These are phyloP conservation scores for Ilex paraguariensis DNA, from an alignment of 305 asterid genomes.

Conservation along the genomic window DNA sequence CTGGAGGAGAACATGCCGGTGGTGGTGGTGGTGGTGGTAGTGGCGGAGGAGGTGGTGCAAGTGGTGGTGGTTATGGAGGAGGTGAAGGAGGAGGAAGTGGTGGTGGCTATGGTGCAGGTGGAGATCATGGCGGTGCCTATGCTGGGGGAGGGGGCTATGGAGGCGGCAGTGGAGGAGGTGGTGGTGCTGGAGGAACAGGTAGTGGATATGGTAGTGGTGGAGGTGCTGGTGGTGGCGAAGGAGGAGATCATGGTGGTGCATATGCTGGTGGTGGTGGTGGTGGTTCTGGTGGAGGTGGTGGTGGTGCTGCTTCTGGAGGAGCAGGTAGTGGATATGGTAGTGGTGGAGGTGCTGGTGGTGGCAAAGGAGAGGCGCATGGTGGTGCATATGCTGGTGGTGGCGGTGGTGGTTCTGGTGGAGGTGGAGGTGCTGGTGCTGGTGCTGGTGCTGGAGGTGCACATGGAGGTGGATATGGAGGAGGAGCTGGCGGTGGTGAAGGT, in stretches of 20 bases:
- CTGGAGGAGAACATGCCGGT: not conserved
- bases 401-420: slow-evolving; percentile 18
- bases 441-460: slow-evolving; percentile 19
- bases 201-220: slow-evolving; percentile 3
- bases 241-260: not conserved
- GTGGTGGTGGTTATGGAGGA: slow-evolving; percentile 24
- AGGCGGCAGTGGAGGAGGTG: slow-evolving; percentile 12
- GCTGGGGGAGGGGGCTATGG: slow-evolving; percentile 13
- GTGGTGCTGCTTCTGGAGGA: not conserved
- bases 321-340: slow-evolving; percentile 10
- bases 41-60: slow-evolving; percentile 1
- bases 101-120: slow-evolving; percentile 5
- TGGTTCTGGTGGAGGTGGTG: slow-evolving; percentile 14
- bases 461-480: slow-evolving; percentile 24
- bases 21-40: not conserved
- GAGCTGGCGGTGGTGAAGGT: slow-evolving; percentile 20
- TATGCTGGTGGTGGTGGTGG: slow-evolving; percentile 7
- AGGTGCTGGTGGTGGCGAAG: slow-evolving; percentile 14
- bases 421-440: slow-evolving; percentile 21
- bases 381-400: slow-evolving; percentile 10
- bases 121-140: slow-evolving; percentile 14
- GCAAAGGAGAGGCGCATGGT: slow-evolving; percentile 11
- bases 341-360: slow-evolving; percentile 11
- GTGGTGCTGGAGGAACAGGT: slow-evolving; percentile 10
- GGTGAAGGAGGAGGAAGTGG: slow-evolving; percentile 10